Conservation (phyloP, 441 rosid species). For the Croton setiger region DNA sequence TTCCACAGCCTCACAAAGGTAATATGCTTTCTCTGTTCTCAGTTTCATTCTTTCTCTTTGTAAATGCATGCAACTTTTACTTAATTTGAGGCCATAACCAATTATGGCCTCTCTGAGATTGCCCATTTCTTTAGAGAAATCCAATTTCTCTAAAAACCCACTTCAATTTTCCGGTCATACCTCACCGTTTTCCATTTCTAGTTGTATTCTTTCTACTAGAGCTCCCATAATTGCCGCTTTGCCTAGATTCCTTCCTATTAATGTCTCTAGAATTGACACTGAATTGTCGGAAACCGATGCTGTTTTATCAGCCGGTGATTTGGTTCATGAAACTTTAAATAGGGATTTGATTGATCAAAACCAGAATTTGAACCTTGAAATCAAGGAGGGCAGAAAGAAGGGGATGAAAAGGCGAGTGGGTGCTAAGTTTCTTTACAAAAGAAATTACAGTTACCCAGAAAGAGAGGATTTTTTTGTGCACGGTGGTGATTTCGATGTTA, state of each 20-base stretch:
- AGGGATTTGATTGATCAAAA: conserved; percentile 25
- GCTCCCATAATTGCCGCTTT: conserved; percentile 30
- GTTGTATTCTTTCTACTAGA: conserved; percentile 27
- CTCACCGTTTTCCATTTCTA: conserved; percentile 37
- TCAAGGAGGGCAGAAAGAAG: conserved; percentile 30
- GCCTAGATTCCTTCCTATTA: conserved; percentile 33
- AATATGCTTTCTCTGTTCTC: background rate
- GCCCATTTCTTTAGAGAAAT: conserved; percentile 42
- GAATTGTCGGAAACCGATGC: conserved; percentile 30
- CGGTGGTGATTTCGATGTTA: conserved; percentile 52
- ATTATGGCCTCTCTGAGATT: conserved; percentile 56
- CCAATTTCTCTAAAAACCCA: conserved; percentile 35
- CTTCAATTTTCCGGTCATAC: conserved; percentile 36
- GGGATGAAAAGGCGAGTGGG: conserved; percentile 32
- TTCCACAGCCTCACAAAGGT: background rate
- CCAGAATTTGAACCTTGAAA: conserved; percentile 21
- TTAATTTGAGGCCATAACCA: background rate
- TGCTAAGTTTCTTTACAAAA: conserved; percentile 33
- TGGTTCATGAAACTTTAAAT: conserved; percentile 21
- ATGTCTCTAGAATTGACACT: conserved; percentile 39
- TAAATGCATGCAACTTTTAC: background rate
- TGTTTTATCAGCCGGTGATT: conserved; percentile 22
- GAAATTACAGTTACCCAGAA: conserved; percentile 29
- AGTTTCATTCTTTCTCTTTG: background rate
- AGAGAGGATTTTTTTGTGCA: conserved; percentile 31